Conservation (phyloP, 495 filamentous ascomycete genomes). For the Evansstolkia leycettana region DNA sequence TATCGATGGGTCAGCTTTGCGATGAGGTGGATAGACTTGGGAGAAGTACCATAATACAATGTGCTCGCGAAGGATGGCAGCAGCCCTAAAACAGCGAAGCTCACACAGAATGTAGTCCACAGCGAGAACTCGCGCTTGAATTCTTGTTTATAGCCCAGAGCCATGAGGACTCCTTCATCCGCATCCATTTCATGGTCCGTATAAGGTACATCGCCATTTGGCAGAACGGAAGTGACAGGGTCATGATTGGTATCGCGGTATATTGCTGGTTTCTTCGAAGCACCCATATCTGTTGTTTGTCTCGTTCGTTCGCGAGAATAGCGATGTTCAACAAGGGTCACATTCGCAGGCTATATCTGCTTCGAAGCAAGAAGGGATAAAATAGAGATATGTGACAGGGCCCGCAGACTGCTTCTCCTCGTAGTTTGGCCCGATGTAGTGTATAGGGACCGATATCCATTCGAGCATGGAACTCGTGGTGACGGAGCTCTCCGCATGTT, state of each 20-base stretch:
- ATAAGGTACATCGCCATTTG: slow-evolving; percentile 48
- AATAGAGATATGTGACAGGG: too few relatives aligned
- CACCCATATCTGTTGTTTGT: slow-evolving; percentile 6
- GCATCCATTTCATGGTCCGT: slow-evolving; percentile 38
- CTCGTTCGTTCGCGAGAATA: slow-evolving; percentile 2
- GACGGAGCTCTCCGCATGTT: too few relatives aligned
- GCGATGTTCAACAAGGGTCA: background rate
- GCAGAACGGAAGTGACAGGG: slow-evolving; percentile 57
- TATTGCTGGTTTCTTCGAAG: slow-evolving; percentile 6
- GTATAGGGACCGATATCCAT: too few relatives aligned
- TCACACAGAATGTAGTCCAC: slow-evolving; percentile 74
- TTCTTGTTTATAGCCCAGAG: slow-evolving; percentile 67
- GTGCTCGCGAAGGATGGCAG: slow-evolving; percentile 67
- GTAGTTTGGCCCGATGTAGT: too few relatives aligned
- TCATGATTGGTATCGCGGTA: slow-evolving; percentile 31
- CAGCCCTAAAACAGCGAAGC: slow-evolving; percentile 63
- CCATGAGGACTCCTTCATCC: slow-evolving; percentile 58
- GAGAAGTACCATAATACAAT: slow-evolving; percentile 47
- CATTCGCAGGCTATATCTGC: too few relatives aligned
- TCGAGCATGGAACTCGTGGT: too few relatives aligned
- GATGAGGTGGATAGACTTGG: background rate
- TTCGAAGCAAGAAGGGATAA: too few relatives aligned
- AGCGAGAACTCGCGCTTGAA: slow-evolving; percentile 75
- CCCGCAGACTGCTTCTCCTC: too few relatives aligned
- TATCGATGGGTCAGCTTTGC: slow-evolving; percentile 6